Evolutionary conservation across 495 filamentous ascomycete species (phyloP).

Genomic region (Podospora pseudopauciseta): DNA sequence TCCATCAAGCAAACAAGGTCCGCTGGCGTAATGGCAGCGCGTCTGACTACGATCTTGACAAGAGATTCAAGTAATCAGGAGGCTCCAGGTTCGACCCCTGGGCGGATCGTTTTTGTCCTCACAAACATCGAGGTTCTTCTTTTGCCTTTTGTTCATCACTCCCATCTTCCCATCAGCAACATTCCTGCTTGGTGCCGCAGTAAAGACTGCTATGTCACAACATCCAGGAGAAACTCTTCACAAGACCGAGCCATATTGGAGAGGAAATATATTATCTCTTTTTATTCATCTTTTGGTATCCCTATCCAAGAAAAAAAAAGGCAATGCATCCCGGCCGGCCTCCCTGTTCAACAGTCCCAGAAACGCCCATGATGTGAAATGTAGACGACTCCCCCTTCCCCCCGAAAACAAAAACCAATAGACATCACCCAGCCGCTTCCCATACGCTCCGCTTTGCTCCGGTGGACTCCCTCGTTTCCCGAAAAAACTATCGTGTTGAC

Average conservation of each 20-base stretch:
- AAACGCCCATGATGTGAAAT: background rate
- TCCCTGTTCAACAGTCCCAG: background rate
- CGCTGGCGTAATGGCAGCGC: conserved; percentile 14
- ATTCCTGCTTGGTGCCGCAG: background rate
- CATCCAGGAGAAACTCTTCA: background rate
- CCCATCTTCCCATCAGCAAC: background rate
- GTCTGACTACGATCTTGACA: conserved; percentile 6
- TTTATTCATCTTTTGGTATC: background rate
- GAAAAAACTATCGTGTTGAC: background rate
- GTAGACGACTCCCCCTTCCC: background rate
- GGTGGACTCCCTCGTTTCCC: background rate
- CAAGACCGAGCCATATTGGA: background rate
- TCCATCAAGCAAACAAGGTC: conserved; percentile 1
- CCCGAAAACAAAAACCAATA: background rate
- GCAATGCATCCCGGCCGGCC: background rate
- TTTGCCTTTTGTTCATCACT: background rate
- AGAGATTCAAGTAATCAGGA: conserved; percentile 6
- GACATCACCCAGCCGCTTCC: background rate
- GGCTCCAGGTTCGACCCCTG: conserved; percentile 14
- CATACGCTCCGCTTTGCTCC: background rate
- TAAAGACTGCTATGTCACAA: too few relatives aligned
- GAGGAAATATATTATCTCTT: background rate
- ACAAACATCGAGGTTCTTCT: background rate
- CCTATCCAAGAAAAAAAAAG: background rate
- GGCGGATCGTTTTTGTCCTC: conserved; percentile 8